Percentiles rank a stretch among this genome's conserved stretches.
These are phyloP conservation scores for Capsella rubella DNA, from an alignment of 441 rosid genomes.

Conservation along the genomic window DNA sequence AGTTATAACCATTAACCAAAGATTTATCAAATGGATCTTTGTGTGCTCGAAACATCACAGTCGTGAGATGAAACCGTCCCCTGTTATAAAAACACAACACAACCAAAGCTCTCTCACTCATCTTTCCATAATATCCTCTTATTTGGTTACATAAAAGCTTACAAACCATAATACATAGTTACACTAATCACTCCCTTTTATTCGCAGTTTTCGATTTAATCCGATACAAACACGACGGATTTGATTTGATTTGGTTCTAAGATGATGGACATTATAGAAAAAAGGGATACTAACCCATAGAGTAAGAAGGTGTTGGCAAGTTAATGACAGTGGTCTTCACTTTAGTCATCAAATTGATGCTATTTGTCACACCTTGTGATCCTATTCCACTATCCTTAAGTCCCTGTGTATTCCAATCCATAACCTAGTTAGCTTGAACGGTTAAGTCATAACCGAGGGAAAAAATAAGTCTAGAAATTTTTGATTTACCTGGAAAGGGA, in stretches of 20 bases:
- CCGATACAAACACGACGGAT: slow-evolving; percentile 35
- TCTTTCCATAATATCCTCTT: slow-evolving; percentile 20
- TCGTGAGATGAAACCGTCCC: slow-evolving; percentile 38
- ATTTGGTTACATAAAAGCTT: slow-evolving; percentile 36
- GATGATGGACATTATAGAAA: background rate
- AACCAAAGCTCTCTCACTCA: slow-evolving; percentile 30
- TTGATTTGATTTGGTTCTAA: slow-evolving; percentile 1
- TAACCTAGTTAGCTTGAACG: slow-evolving; percentile 4
- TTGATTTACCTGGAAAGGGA: slow-evolving; percentile 89
- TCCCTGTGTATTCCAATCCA: slow-evolving; percentile 56
- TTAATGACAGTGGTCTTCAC: slow-evolving; percentile 93
- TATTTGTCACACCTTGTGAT: slow-evolving; percentile 95
- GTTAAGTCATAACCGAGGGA: slow-evolving; percentile 18
- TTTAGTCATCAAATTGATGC: slow-evolving; percentile 94
- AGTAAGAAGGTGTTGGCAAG: slow-evolving; percentile 83
- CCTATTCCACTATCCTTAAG: slow-evolving; percentile 97
- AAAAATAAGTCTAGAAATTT: background rate
- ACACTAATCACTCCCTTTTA: slow-evolving; percentile 43
- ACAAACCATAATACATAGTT: slow-evolving; percentile 34
- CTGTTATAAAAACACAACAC: slow-evolving; percentile 38
- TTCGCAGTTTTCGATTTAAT: slow-evolving; percentile 25
- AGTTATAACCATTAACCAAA: background rate
- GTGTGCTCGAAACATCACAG: slow-evolving; percentile 31
- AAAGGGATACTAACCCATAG: slow-evolving; percentile 72
- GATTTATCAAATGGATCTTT: slow-evolving; percentile 14